Evolutionary conservation across 371 early-diverging fungal species (phyloP).

Genomic region (Mucor irregularis): DNA sequence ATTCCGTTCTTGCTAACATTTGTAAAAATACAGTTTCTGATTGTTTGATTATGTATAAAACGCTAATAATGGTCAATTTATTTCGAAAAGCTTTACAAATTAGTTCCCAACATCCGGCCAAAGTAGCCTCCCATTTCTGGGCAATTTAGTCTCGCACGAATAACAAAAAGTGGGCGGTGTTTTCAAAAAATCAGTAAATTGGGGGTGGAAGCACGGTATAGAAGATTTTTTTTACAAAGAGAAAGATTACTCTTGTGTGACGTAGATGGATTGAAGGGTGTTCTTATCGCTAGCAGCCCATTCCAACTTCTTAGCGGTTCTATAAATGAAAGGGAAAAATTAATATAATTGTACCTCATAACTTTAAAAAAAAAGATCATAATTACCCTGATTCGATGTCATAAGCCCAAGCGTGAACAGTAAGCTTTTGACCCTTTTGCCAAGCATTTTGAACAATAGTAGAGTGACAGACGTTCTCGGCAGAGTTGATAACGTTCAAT

Average conservation of each 20-base stretch:
- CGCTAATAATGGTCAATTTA: too few species aligned
- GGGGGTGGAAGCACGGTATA: too few species aligned
- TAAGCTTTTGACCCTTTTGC: constrained; percentile 71
- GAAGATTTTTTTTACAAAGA: too few species aligned
- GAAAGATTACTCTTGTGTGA: constrained; percentile 12
- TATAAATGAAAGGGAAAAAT: constrained; percentile 17
- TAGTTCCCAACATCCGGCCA: too few species aligned
- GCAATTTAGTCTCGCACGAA: too few species aligned
- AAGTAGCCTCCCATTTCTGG: too few species aligned
- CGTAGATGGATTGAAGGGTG: constrained; percentile 11
- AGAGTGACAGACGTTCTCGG: constrained; percentile 71
- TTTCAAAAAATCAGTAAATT: too few species aligned
- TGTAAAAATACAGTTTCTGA: too few species aligned
- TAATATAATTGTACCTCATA: not conserved
- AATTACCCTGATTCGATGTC: constrained; percentile 52
- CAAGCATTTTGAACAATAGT: constrained; percentile 86
- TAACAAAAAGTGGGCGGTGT: too few species aligned
- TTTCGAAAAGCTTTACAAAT: too few species aligned
- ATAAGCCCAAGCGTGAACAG: constrained; percentile 86
- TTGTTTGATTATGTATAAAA: too few species aligned
- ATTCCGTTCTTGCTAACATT: too few species aligned
- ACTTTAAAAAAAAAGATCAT: not conserved
- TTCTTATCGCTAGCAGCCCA: constrained; percentile 12
- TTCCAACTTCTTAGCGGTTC: constrained; percentile 16
- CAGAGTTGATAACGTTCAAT: constrained; percentile 77